phyloP scores from a whole-genome alignment of 768 basidiomycete genomes.

The Boletus fagicola region DNA sequence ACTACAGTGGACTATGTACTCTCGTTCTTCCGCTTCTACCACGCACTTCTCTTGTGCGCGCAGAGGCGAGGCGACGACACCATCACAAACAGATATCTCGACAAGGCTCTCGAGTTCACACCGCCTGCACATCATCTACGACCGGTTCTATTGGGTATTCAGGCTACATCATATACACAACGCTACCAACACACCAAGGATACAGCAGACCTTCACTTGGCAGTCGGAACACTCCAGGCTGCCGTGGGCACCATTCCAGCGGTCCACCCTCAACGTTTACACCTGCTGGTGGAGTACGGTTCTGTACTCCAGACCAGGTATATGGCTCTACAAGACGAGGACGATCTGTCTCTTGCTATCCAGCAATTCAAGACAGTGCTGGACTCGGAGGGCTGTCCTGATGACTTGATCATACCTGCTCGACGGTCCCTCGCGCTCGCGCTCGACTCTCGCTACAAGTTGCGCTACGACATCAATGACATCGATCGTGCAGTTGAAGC shows the following conservation, averaged over 20 bases:
- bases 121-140: slow-evolving; percentile 8
- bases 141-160: neutral
- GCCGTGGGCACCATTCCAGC: slow-evolving; percentile 5
- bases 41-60: neutral
- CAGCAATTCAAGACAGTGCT: slow-evolving; percentile 4
- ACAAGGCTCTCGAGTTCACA: slow-evolving; percentile 8
- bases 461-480: slow-evolving; percentile 15
- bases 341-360: slow-evolving; percentile 23
- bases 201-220: slow-evolving; percentile 16
- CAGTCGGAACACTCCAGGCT: neutral
- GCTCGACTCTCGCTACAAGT: slow-evolving; percentile 11
- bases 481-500: slow-evolving; percentile 11
- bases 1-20: slow-evolving; percentile 1
- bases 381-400: slow-evolving; percentile 4
- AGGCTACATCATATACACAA: slow-evolving; percentile 9
- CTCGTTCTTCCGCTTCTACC: slow-evolving; percentile 13
- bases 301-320: slow-evolving; percentile 16
- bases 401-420: slow-evolving; percentile 1
- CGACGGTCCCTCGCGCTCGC: slow-evolving; percentile 7
- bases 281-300: slow-evolving; percentile 21
- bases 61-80: neutral
- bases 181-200: slow-evolving; percentile 15
- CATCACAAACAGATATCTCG: slow-evolving; percentile 3
- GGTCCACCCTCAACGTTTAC: slow-evolving; percentile 11
- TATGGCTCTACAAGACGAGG: slow-evolving; percentile 8